phyloP scores from a whole-genome alignment of 108 stramenopile species.

The Fistulifera solaris region DNA sequence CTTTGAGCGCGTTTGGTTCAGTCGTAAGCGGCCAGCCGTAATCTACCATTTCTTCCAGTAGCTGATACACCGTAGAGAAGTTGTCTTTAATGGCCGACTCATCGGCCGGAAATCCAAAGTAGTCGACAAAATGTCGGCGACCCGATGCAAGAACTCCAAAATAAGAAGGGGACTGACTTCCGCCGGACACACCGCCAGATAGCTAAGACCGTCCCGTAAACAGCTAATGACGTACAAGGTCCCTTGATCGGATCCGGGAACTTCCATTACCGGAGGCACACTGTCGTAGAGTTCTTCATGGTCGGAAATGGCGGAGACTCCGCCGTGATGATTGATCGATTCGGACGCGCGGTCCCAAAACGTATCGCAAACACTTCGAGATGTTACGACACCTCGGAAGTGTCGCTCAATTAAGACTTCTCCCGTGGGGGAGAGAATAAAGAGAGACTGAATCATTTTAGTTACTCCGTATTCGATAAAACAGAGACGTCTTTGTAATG shows the following conservation, averaged over 20 bases:
- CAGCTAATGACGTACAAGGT: constrained; percentile 61
- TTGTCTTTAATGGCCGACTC: constrained; percentile 94
- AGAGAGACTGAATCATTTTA: constrained; percentile 82
- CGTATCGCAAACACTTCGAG: constrained; percentile 70
- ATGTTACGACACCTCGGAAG: constrained; percentile 68
- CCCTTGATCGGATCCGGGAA: constrained; percentile 42
- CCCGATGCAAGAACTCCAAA: constrained; percentile 92
- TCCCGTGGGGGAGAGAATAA: constrained; percentile 76
- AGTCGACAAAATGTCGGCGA: constrained; percentile 92
- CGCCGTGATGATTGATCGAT: constrained; percentile 74
- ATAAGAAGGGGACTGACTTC: constrained; percentile 90
- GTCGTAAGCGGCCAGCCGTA: constrained; percentile 97
- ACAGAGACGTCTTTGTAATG: no score
- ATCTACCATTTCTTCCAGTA: constrained; percentile 98
- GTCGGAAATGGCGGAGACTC: constrained; percentile 43
- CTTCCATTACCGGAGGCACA: constrained; percentile 80
- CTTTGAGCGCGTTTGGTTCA: constrained; percentile 95
- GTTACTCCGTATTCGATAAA: background rate
- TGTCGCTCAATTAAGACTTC: constrained; percentile 90
- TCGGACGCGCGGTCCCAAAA: constrained; percentile 81
- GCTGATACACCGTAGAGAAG: constrained; percentile 94
- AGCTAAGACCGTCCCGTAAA: constrained; percentile 82
- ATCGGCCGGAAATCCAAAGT: constrained; percentile 90
- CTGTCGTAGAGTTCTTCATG: constrained; percentile 42
- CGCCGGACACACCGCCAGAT: constrained; percentile 77